Evolutionary conservation across 768 basidiomycete species (phyloP).

Genomic region (Termitomyces sp.): DNA sequence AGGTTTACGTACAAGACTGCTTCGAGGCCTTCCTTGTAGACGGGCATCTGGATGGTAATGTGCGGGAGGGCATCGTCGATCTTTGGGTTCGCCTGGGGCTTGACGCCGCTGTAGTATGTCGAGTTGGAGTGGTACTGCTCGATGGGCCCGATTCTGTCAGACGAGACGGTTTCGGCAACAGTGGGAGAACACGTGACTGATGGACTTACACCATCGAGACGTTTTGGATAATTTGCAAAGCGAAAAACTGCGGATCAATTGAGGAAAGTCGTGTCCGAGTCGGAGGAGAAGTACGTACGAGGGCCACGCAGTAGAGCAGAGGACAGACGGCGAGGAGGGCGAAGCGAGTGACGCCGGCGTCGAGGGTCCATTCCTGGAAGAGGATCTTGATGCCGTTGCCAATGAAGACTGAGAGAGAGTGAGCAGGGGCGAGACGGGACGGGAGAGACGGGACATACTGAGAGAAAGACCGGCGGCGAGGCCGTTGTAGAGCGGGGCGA

Average conservation of each 20-base stretch:
- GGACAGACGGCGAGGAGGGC: slow-evolving; percentile 56
- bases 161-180: background rate
- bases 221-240: slow-evolving; percentile 66
- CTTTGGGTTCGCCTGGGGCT: slow-evolving; percentile 40
- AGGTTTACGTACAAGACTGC: slow-evolving; percentile 55
- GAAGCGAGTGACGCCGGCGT: slow-evolving; percentile 54
- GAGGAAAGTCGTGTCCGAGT: background rate
- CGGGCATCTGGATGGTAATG: slow-evolving; percentile 78
- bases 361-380: slow-evolving; percentile 63
- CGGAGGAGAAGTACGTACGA: slow-evolving; percentile 33
- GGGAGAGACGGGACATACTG: slow-evolving; percentile 32
- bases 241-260: slow-evolving; percentile 60
- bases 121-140: slow-evolving; percentile 76
- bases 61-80: slow-evolving; percentile 62
- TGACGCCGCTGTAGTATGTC: slow-evolving; percentile 69
- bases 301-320: slow-evolving; percentile 67
- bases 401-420: slow-evolving; percentile 48
- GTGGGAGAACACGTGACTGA: background rate
- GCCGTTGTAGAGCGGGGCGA: slow-evolving; percentile 70
- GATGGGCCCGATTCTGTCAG: slow-evolving; percentile 68
- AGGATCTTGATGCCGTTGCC: slow-evolving; percentile 60
- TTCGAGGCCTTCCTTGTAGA: slow-evolving; percentile 76
- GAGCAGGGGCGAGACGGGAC: slow-evolving; percentile 16
- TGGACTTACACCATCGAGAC: slow-evolving; percentile 53
- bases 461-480: slow-evolving; percentile 50